A percentile compares a stretch with the other conserved stretches of the same genome.
These are phyloP conservation scores for Phaffomyces antillensis DNA, from an alignment of 805 yeast species.

Conservation along the genomic window DNA sequence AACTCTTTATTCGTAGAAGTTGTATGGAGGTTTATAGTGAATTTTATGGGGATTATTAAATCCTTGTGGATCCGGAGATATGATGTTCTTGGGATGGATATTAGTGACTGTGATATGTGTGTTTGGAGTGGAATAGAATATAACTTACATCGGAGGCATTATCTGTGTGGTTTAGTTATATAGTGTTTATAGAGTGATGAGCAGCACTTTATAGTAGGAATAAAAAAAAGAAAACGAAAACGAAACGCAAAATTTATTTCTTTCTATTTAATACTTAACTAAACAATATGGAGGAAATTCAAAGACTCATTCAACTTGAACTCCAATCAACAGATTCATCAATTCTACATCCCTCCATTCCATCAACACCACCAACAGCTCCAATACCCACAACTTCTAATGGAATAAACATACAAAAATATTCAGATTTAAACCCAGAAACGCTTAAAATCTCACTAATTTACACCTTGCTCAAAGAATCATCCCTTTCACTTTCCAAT, in stretches of 20 bases:
- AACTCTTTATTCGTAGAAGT: background rate
- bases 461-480: slow-evolving; percentile 1
- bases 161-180: background rate
- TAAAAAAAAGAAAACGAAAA: no score
- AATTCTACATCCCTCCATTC: slow-evolving; percentile 1
- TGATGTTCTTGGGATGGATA: background rate
- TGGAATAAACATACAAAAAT: slow-evolving; percentile 4
- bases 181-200: no score
- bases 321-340: background rate
- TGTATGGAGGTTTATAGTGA: slow-evolving; percentile 3
- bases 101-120: background rate
- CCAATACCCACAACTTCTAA: background rate
- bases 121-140: background rate
- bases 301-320: background rate
- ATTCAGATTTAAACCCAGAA: background rate
- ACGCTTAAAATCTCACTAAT: background rate
- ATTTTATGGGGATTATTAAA: background rate
- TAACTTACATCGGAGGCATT: slow-evolving; percentile 4
- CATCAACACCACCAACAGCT: background rate
- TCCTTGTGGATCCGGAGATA: background rate
- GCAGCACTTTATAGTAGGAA: background rate
- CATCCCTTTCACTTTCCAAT: slow-evolving; percentile 1
- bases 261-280: no score
- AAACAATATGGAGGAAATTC: background rate
- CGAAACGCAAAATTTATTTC: no score